Base-by-base conservation (phyloP, 1,284 basidiomycete species). In the Fomitopsis betulina region DNA sequence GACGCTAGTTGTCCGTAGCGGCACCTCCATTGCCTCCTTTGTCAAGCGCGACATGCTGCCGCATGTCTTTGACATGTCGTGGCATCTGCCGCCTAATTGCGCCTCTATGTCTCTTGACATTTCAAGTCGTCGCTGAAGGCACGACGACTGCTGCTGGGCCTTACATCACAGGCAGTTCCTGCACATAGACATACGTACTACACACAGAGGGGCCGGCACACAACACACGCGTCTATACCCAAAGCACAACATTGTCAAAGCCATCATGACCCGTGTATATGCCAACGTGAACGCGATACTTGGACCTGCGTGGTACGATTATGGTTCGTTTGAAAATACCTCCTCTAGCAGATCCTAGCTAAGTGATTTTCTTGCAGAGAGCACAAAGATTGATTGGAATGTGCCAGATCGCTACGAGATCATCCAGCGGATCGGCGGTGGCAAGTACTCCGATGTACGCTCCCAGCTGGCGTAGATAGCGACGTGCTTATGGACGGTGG, bases 381-480 rank as follows among this genome's bases (percentile, higher is more conserved):
- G 84, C 68, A 79, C 87, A 63, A 78, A 80, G 62, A 86, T 92
- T 43, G 84, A 89, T 38, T 96, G 94, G 94, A 94, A 93, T 58
- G 85, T 88, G 9, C 97, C 98, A 75, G 96, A 98, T 79, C 93
- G 96, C 75, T 99, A 98, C 72, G 97, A 98, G 79, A 96, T 98
- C 70, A 91, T 98, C 45, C 83, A 94, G 62, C 96, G 97, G 75
- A 94, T 98, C n/a, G 96, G 96, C 25, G 80, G 96, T 53, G 96
- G 96, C 63, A 97, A 97, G 75, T 96, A 96, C 74, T 95, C 93
- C 35, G 94, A 97, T 83, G 93, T 93, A 63, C 49, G 35, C 55
- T 35, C n/a, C 21, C 12, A 17, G 9, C n/a, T n/a, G 5, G 23
- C 27, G 21, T 15, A 42, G n/a, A 38, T 39, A 23, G 35, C 47